A percentile compares a stretch with the other conserved stretches of the same genome.
Evolutionary conservation across 441 rosid species (phyloP).

Genomic region (Viola pubescens): DNA sequence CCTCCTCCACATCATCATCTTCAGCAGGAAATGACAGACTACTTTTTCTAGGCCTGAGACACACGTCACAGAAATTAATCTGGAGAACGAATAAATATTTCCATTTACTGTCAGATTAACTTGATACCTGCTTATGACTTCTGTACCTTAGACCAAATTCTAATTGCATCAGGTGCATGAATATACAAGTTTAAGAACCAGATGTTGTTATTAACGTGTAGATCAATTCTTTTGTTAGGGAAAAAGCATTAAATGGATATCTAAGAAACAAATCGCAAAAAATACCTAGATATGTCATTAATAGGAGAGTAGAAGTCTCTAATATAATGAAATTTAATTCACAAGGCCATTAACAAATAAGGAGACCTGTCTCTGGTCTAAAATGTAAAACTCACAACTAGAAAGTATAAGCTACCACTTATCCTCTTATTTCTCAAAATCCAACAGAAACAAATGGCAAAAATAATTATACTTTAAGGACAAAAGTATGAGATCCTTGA

Average conservation of each 20-base stretch:
- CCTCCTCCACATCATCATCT: conserved; percentile 97
- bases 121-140: background rate
- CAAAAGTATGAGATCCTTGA: background rate
- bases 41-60: conserved; percentile 85
- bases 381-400: conserved; percentile 2
- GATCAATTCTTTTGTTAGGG: too few species aligned
- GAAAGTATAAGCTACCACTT: background rate
- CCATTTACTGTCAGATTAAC: conserved; percentile 3
- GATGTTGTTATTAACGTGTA: background rate
- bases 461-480: background rate
- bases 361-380: conserved; percentile 3
- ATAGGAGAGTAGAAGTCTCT: background rate
- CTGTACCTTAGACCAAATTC: conserved; percentile 5
- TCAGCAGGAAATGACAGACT: conserved; percentile 84
- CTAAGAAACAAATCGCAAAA: too few species aligned
- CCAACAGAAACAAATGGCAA: background rate
- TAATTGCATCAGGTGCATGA: conserved; percentile 12
- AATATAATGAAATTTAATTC: background rate
- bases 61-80: conserved; percentile 15
- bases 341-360: conserved; percentile 7
- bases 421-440: background rate
- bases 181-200: background rate
- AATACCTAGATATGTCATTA: conserved; percentile 5
- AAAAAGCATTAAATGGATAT: too few species aligned
- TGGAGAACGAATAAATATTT: conserved; percentile 1